phyloP scores from a whole-genome alignment of 1,284 basidiomycete genomes.

The Grifola frondosa region DNA sequence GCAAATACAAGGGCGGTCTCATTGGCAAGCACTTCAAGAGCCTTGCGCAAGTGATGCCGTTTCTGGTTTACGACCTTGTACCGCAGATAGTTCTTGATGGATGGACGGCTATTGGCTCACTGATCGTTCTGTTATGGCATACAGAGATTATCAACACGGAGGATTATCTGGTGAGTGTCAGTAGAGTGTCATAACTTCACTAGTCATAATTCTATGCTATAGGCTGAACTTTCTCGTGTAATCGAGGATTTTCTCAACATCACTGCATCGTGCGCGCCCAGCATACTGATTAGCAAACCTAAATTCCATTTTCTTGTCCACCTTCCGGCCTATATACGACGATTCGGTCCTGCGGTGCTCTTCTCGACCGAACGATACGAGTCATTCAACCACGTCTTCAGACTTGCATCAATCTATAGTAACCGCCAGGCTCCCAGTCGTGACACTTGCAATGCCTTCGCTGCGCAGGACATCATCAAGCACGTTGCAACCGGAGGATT shows the following conservation, averaged over 20 bases:
- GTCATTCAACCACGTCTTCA: conserved; percentile 11
- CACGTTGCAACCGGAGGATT: conserved; percentile 3
- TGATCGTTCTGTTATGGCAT: conserved; percentile 27
- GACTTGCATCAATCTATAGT: conserved; percentile 1
- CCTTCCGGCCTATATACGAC: conserved; percentile 6
- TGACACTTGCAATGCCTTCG: conserved; percentile 5
- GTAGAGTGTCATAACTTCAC: no score
- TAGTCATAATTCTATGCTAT: no score
- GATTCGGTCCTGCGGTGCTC: conserved; percentile 10
- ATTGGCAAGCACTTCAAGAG: conserved; percentile 32
- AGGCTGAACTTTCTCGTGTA: conserved; percentile 12
- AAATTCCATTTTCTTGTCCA: conserved; percentile 10
- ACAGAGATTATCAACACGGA: conserved; percentile 22
- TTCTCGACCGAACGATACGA: conserved; percentile 9
- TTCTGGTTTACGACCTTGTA: conserved; percentile 25
- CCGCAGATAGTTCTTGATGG: conserved; percentile 15
- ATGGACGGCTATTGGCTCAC: conserved; percentile 22
- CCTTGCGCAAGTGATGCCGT: conserved; percentile 27
- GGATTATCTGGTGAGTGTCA: conserved; percentile 22
- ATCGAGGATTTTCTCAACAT: conserved; percentile 14
- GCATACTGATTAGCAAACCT: conserved; percentile 9
- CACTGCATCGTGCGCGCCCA: conserved; percentile 19
- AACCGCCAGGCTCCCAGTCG: conserved; percentile 8
- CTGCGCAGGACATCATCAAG: conserved; percentile 1
- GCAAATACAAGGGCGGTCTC: conserved; percentile 21